Percentiles rank a stretch among this genome's conserved stretches.
Evolutionary conservation across 2,329 filamentous ascomycete species (phyloP).

Genomic region (Colletotrichum orchidophilum): DNA sequence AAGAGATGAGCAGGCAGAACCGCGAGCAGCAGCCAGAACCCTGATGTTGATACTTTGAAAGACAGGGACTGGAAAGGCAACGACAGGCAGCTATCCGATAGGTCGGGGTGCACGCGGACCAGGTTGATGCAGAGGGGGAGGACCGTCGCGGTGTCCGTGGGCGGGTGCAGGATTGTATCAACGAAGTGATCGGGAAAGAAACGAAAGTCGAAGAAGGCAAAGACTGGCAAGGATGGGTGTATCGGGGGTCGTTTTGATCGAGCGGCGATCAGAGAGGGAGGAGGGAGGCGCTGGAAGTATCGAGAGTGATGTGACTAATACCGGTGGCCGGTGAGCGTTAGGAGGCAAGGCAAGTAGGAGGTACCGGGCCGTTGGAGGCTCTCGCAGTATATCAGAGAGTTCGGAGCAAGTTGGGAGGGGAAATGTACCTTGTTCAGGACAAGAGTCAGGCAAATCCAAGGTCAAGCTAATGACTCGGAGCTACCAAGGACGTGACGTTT

Average conservation of each 20-base stretch:
- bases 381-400: constrained; percentile 8
- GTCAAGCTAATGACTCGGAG: constrained; percentile 37
- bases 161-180: constrained; percentile 19
- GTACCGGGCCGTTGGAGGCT: constrained; percentile 28
- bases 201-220: constrained; percentile 7
- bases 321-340: constrained; percentile 24
- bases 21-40: constrained; percentile 16
- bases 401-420: background rate
- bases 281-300: constrained; percentile 7
- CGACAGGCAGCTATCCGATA: constrained; percentile 46
- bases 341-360: constrained; percentile 16
- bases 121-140: constrained; percentile 26
- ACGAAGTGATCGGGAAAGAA: background rate
- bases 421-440: constrained; percentile 25
- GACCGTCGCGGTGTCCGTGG: constrained; percentile 29
- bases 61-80: constrained; percentile 35
- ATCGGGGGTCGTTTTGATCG: background rate
- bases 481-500: constrained; percentile 22
- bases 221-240: background rate
- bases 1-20: constrained; percentile 33
- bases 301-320: constrained; percentile 32
- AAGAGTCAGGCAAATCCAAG: constrained; percentile 33
- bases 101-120: constrained; percentile 30
- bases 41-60: constrained; percentile 35
- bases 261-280: constrained; percentile 8